Conservation (phyloP, 2,329 filamentous ascomycete genomes). For the Colletotrichum cordylinicola region DNA sequence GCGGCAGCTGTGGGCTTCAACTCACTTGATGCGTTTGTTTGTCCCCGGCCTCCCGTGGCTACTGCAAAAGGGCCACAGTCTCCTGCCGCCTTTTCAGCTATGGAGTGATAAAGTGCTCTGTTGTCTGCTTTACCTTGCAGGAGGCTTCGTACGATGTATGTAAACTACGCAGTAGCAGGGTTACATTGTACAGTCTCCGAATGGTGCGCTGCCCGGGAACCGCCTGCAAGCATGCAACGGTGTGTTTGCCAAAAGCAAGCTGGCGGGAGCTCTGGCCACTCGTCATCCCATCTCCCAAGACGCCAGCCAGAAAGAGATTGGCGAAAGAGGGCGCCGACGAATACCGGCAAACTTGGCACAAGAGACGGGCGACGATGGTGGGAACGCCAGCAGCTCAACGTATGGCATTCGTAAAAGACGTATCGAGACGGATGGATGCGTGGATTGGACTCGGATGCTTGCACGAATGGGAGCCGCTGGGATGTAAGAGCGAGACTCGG, state of each 20-base stretch:
- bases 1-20: background rate
- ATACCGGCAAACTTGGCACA: background rate
- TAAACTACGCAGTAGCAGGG: background rate
- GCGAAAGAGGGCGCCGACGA: background rate
- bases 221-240: background rate
- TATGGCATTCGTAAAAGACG: background rate
- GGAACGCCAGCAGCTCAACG: background rate
- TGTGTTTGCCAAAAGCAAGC: conserved; percentile 5
- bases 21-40: background rate
- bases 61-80: background rate
- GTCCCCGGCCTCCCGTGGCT: background rate
- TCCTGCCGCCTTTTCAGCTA: background rate
- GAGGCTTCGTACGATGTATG: background rate
- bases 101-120: background rate
- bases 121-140: background rate
- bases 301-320: background rate
- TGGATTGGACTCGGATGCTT: background rate
- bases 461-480: background rate
- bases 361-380: background rate
- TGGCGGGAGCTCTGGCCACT: conserved; percentile 9
- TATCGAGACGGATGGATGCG: background rate
- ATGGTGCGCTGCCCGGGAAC: background rate
- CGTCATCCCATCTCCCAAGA: background rate
- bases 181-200: background rate
- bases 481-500: background rate